Evolutionary conservation across 2,329 filamentous ascomycete genomes (phyloP), one percentile per base, ranked within the genome.

Genomic region (Parastagonospora avenae): DNA sequence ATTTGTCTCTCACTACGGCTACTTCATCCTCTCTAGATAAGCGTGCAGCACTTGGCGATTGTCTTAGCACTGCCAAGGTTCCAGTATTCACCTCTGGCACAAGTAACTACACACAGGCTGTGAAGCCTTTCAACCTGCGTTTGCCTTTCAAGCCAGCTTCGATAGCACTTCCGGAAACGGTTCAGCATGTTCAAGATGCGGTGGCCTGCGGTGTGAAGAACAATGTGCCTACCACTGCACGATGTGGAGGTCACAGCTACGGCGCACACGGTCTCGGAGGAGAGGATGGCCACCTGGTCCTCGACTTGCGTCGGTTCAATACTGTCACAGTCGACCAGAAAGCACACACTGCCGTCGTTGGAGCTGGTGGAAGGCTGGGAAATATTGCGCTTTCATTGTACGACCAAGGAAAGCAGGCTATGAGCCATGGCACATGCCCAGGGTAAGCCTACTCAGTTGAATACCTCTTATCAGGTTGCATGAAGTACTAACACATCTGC

Each of bases 171-270:
- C 85, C 85, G 0, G 62, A 73, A 4, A 80, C 71, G 0, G 72
- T 78, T 2, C 61, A 79, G 8, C 79, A 86, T 45, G 78, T 87
- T 2, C 76, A 82, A 2, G 77, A 68, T 11, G 79, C 83, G 8
- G 76, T 87, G 32, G 79, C 80, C 44, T 87, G 84, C 59, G 84
- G 83, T 1, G 75, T 68, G 0, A 56, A 75, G 10, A 75, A 76
- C 49, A 72, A 71, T 4, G 67, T 81, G 24, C 77, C 78, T 46
- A 82, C 87, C 0, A 83, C 85, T 60, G 79, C 84, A 12, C 82
- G 78, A 52, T 85, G 82, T 2, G 85, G 85, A 10, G 85, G 85
- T 0, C 85, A 87, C 57, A 86, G 82, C 0, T 88, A 84, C 55
- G 84, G 67, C 1, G 76, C 77, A 0, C 75, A 78, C 43, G 77